Evolutionary conservation across 2,329 filamentous ascomycete genomes (phyloP).

Genomic region (Verticillium tricorpus): DNA sequence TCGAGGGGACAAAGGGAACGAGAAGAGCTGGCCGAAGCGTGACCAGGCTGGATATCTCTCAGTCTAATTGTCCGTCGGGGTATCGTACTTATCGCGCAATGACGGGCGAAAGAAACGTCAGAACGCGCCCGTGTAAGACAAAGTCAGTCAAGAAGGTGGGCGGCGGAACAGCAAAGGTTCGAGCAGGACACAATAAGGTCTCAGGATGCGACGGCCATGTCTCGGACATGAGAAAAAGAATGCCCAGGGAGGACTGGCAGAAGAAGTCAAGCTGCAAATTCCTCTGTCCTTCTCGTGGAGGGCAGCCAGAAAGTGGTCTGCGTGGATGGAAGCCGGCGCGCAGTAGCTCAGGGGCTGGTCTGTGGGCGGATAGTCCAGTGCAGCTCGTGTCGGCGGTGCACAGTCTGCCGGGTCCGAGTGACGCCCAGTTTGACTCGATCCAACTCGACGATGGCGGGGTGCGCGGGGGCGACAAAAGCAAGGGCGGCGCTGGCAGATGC

Average conservation of each 20-base stretch:
- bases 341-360: background rate
- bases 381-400: background rate
- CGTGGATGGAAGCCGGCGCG: background rate
- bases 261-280: background rate
- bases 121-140: background rate
- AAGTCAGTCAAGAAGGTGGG: background rate
- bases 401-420: background rate
- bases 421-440: background rate
- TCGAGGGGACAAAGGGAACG: background rate
- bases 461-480: background rate
- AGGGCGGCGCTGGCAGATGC: background rate
- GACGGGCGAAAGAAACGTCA: background rate
- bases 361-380: background rate
- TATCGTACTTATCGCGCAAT: background rate
- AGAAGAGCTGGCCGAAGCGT: background rate
- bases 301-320: background rate
- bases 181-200: background rate
- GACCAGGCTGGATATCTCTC: background rate
- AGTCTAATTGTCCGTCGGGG: background rate
- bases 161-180: background rate
- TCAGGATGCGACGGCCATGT: constrained; percentile 4
- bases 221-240: background rate
- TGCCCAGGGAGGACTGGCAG: background rate
- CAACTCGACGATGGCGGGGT: background rate
- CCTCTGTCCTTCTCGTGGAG: background rate